Evolutionary conservation across 192 early-diverging fungal genomes (phyloP).

Genomic region (Podila horticola): DNA sequence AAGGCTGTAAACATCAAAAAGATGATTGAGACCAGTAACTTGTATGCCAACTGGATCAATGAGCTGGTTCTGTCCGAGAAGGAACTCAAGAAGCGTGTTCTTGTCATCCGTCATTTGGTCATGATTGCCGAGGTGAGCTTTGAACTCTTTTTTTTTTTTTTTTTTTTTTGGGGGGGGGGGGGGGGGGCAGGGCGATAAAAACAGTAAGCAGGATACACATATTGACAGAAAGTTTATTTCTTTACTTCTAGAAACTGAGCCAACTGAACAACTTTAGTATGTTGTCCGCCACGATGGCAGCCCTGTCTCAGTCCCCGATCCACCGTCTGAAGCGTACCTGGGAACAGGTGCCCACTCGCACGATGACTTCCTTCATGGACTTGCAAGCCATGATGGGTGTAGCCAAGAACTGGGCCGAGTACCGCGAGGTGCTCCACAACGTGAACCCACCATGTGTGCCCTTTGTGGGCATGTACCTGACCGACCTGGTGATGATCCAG

Average conservation of each 20-base stretch:
- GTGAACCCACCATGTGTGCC: conserved; percentile 89
- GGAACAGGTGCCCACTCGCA: conserved; percentile 74
- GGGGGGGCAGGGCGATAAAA: too few relatives aligned
- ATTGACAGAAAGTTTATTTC: neutral
- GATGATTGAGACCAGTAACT: conserved; percentile 87
- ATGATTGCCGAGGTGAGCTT: conserved; percentile 75
- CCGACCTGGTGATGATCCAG: conserved; percentile 94
- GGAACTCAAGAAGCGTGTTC: conserved; percentile 82
- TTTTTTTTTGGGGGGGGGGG: too few relatives aligned
- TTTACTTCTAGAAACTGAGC: conserved; percentile 42
- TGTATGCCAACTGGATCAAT: conserved; percentile 84
- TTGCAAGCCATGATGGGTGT: conserved; percentile 83
- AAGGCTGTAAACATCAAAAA: conserved; percentile 87
- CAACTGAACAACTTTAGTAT: conserved; percentile 95
- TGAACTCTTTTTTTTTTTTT: neutral
- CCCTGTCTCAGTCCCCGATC: conserved; percentile 88
- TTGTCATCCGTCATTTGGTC: conserved; percentile 86
- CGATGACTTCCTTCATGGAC: conserved; percentile 64
- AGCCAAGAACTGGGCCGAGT: conserved; percentile 82
- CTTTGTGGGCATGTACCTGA: conserved; percentile 85
- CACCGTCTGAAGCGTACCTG: conserved; percentile 93
- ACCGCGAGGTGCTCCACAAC: conserved; percentile 85
- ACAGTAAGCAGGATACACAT: too few relatives aligned
- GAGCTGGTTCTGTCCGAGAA: conserved; percentile 82
- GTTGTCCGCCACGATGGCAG: conserved; percentile 91